phyloP scores from a whole-genome alignment of 2,329 filamentous ascomycete genomes.

The Colletotrichum noveboracense region DNA sequence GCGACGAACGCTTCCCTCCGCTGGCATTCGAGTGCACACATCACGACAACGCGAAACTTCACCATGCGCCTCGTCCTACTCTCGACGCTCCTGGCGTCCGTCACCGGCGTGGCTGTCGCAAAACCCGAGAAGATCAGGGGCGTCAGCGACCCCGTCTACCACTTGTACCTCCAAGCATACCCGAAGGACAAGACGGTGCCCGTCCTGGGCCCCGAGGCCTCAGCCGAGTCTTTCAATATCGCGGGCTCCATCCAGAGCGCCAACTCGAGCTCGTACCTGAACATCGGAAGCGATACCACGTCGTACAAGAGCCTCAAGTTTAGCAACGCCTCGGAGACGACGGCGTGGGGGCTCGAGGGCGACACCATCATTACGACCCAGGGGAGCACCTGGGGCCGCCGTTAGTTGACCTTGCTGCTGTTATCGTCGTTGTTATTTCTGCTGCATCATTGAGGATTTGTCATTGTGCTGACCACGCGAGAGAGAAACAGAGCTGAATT shows the following conservation, averaged over 20 bases:
- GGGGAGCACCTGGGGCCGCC: slow-evolving; percentile 48
- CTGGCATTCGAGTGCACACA: background rate
- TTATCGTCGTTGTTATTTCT: no score
- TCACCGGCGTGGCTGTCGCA: slow-evolving; percentile 27
- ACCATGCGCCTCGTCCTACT: slow-evolving; percentile 18
- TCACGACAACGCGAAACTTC: background rate
- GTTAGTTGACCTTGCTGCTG: no score
- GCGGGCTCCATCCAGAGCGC: slow-evolving; percentile 52
- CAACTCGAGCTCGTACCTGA: slow-evolving; percentile 53
- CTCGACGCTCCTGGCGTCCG: background rate
- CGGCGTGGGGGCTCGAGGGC: slow-evolving; percentile 55
- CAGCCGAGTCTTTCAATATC: slow-evolving; percentile 55
- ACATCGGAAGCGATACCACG: slow-evolving; percentile 47
- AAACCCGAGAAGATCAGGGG: slow-evolving; percentile 56
- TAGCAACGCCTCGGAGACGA: slow-evolving; percentile 42
- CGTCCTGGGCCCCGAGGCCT: slow-evolving; percentile 56
- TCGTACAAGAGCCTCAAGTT: slow-evolving; percentile 60
- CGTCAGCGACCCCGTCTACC: slow-evolving; percentile 54
- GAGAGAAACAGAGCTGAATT: slow-evolving; percentile 50
- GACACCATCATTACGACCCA: slow-evolving; percentile 49
- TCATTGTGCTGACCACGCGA: slow-evolving; percentile 7
- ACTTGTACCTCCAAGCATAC: slow-evolving; percentile 56
- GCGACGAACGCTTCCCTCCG: no score
- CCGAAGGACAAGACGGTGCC: slow-evolving; percentile 48
- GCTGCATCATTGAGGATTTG: background rate